Evolutionary conservation across 345 rosid species (phyloP).

Genomic region (Syzygium aromaticum): DNA sequence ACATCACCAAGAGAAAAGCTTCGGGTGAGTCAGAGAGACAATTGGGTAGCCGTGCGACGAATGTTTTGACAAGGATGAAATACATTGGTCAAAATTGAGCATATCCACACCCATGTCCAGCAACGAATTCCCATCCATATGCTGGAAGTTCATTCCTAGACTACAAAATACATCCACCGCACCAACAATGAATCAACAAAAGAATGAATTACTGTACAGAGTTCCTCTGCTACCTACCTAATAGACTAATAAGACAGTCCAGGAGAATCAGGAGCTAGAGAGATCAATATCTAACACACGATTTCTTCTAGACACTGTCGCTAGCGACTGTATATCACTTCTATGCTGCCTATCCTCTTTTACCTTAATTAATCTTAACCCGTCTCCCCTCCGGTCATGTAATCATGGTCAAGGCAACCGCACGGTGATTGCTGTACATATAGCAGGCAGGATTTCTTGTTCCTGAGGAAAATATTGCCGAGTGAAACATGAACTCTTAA

Average conservation of each 20-base stretch:
- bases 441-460: not conserved
- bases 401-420: not conserved
- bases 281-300: not conserved
- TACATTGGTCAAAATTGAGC: not conserved
- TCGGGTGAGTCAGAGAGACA: not conserved
- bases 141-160: not conserved
- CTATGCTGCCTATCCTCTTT: not conserved
- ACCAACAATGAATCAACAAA: not conserved
- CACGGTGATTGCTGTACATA: not conserved
- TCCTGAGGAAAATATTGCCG: not conserved
- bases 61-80: not conserved
- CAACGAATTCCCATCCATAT: not conserved
- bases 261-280: not conserved
- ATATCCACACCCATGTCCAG: not conserved
- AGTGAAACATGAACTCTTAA: not conserved
- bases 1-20: not conserved
- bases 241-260: not conserved
- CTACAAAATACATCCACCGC: not conserved
- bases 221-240: not conserved
- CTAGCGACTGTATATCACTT: not conserved
- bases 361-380: not conserved
- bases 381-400: not conserved
- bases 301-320: not conserved
- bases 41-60: not conserved
- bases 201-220: not conserved